Conservation (phyloP, 2,329 filamentous ascomycete genomes). For the Nannizzia gypsea region DNA sequence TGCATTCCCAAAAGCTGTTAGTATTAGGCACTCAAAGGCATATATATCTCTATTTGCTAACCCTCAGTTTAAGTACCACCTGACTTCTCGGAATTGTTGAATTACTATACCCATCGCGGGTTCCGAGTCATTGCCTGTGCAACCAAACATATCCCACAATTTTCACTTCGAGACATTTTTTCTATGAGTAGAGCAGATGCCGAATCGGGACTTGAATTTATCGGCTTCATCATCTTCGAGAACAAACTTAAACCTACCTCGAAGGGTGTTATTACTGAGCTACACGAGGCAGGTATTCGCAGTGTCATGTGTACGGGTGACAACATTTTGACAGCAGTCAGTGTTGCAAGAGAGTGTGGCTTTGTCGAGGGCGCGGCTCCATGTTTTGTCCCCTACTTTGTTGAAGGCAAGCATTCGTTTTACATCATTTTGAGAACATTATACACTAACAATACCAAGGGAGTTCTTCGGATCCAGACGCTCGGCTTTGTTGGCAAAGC, state of each 20-base stretch:
- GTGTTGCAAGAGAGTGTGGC: constrained; percentile 63
- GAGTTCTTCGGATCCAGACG: constrained; percentile 59
- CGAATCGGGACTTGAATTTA: constrained; percentile 72
- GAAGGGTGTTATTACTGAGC: constrained; percentile 65
- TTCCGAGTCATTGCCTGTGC: constrained; percentile 95
- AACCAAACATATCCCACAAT: constrained; percentile 71
- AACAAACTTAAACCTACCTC: constrained; percentile 94
- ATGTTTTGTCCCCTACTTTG: constrained; percentile 86
- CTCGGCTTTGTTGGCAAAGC: constrained; percentile 76
- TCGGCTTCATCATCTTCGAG: constrained; percentile 96
- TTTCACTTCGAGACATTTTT: constrained; percentile 89
- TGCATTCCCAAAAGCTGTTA: constrained; percentile 68
- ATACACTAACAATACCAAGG: constrained; percentile 33
- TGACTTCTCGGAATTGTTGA: constrained; percentile 81
- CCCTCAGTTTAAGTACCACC: constrained; percentile 50
- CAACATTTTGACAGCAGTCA: constrained; percentile 65
- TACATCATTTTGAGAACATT: neutral
- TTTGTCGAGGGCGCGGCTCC: constrained; percentile 78
- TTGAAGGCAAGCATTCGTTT: constrained; percentile 44
- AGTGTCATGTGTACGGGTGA: constrained; percentile 91
- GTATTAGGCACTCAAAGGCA: constrained; percentile 24
- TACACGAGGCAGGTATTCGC: constrained; percentile 70
- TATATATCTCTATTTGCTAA: constrained; percentile 10
- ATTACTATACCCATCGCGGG: constrained; percentile 86
- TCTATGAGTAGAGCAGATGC: constrained; percentile 83